These are phyloP conservation scores for Albifimbria verrucaria DNA, from an alignment of 2,329 filamentous ascomycete species.

Conservation along the genomic window DNA sequence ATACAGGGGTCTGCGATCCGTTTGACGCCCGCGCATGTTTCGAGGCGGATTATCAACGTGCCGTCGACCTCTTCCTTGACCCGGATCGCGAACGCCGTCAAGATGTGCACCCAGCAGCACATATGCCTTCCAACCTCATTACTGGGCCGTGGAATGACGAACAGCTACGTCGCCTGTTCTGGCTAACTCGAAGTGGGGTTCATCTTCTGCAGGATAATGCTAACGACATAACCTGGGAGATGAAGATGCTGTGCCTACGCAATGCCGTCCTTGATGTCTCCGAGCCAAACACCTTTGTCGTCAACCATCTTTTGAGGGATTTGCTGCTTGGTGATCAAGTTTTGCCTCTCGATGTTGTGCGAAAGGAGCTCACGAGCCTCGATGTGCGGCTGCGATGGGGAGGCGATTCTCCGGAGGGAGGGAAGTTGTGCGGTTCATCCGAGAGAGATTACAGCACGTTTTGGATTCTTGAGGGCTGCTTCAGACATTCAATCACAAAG, in stretches of 20 bases:
- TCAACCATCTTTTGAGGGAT: constrained; percentile 26
- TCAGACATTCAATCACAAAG: too few species aligned
- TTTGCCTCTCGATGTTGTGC: constrained; percentile 26
- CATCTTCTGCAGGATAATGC: constrained; percentile 22
- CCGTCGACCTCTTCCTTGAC: constrained; percentile 14
- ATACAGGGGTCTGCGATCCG: constrained; percentile 4
- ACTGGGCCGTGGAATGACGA: constrained; percentile 40
- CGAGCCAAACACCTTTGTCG: constrained; percentile 23
- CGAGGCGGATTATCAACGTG: constrained; percentile 31
- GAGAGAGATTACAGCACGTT: neutral
- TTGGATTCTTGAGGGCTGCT: neutral
- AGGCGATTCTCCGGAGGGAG: constrained; percentile 19
- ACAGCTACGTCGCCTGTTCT: constrained; percentile 39
- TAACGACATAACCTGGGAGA: constrained; percentile 35
- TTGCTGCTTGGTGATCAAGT: constrained; percentile 18
- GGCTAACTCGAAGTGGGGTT: constrained; percentile 39
- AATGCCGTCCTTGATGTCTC: constrained; percentile 28
- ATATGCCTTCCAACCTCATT: constrained; percentile 37
- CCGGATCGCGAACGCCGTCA: constrained; percentile 18
- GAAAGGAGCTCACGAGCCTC: constrained; percentile 20
- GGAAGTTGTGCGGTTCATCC: constrained; percentile 17
- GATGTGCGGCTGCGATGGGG: constrained; percentile 27
- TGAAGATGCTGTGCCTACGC: constrained; percentile 32
- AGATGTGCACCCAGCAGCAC: constrained; percentile 35
- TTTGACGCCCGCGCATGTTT: constrained; percentile 33